A percentile compares a stretch with the other conserved stretches of the same genome.
These are phyloP conservation scores for Endocalyx cinctus DNA, from an alignment of 2,329 filamentous ascomycete genomes.

Conservation along the genomic window DNA sequence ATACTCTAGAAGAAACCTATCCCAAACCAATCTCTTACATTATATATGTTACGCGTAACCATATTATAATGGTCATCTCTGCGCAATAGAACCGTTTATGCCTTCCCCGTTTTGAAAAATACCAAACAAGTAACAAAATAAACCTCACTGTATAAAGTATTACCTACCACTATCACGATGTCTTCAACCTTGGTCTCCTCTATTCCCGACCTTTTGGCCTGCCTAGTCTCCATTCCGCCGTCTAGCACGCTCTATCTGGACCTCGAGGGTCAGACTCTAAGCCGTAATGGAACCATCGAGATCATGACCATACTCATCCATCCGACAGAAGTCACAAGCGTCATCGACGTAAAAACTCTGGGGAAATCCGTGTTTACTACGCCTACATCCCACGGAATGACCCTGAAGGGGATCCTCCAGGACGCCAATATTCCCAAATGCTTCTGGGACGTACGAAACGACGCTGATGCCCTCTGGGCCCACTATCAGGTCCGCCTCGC, in stretches of 20 bases:
- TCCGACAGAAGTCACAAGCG: slow-evolving; percentile 1
- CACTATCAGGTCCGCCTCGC: slow-evolving; percentile 16
- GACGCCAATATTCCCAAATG: slow-evolving; percentile 13
- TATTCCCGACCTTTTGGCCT: slow-evolving; percentile 1
- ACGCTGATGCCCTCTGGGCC: slow-evolving; percentile 22
- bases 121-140: too few species aligned
- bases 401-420: slow-evolving; percentile 16
- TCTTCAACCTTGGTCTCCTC: not conserved
- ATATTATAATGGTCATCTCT: too few species aligned
- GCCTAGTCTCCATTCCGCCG: not conserved
- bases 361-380: slow-evolving; percentile 12
- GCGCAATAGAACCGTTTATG: too few species aligned
- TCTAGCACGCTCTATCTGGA: slow-evolving; percentile 16
- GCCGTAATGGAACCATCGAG: slow-evolving; percentile 15
- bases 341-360: slow-evolving; percentile 20
- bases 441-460: slow-evolving; percentile 22
- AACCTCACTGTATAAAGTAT: too few species aligned
- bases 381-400: not conserved
- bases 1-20: too few species aligned
- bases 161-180: too few species aligned
- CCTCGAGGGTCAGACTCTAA: slow-evolving; percentile 13
- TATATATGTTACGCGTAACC: too few species aligned
- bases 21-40: too few species aligned
- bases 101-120: too few species aligned
- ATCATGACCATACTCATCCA: slow-evolving; percentile 14